Conservation (phyloP, 768 basidiomycete species). For the Mycena galopus region DNA sequence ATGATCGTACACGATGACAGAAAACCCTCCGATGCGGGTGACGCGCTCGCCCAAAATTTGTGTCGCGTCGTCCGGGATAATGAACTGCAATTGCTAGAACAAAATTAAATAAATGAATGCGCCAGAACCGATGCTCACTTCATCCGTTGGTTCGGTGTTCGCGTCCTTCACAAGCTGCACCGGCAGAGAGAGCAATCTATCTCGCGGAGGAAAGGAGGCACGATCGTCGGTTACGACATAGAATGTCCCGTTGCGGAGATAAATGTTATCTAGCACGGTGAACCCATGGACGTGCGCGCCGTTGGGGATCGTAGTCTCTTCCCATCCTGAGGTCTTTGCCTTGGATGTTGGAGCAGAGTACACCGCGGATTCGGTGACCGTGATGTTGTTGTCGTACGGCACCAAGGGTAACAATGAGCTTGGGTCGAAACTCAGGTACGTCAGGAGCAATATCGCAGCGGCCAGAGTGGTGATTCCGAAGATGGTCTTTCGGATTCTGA, state of each 20-base stretch:
- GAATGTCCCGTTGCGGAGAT: constrained; percentile 81
- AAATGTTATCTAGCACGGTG: constrained; percentile 80
- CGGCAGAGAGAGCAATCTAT: constrained; percentile 54
- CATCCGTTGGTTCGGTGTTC: constrained; percentile 46
- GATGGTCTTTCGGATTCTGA: neutral
- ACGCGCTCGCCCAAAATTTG: constrained; percentile 40
- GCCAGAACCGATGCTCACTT: constrained; percentile 39
- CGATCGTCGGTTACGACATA: constrained; percentile 66
- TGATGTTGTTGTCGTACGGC: neutral
- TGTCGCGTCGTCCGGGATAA: constrained; percentile 38
- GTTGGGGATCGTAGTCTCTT: constrained; percentile 46
- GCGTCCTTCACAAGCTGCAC: constrained; percentile 33
- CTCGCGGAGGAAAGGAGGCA: constrained; percentile 57
- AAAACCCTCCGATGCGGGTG: constrained; percentile 39
- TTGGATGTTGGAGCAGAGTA: neutral
- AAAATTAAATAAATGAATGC: constrained; percentile 31
- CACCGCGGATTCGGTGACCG: neutral
- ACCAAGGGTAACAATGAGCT: neutral
- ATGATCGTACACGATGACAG: constrained; percentile 47
- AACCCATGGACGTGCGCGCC: constrained; percentile 72
- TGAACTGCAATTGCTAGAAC: constrained; percentile 45
- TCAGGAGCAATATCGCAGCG: neutral
- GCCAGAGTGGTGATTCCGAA: neutral
- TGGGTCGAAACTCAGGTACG: neutral
- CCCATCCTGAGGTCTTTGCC: neutral